Evolutionary conservation across 345 rosid genomes (phyloP), one percentile per base, ranked within the genome.

Genomic region (Abelmoschus esculentus): DNA sequence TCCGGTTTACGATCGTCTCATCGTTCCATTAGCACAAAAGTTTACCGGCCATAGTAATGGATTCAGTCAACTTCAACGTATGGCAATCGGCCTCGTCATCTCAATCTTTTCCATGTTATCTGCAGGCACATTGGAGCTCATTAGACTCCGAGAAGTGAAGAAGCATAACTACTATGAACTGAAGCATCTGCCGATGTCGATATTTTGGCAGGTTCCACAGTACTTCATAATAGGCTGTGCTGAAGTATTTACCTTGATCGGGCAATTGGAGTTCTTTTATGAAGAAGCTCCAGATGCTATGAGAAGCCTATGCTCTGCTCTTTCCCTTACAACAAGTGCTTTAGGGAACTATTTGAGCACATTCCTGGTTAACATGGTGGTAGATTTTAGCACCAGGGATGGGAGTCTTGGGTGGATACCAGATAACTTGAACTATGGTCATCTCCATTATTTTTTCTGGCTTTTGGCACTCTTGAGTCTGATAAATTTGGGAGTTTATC

Each of bases 201-300:
- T 75, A 15, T 75, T 61, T 61, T 52, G 74, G 61, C 76, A 74
- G 17, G 67, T 78, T 40, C 85, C 87, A 0, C 84, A 83, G 49
- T 81, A 83, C 69, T 71, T 83, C 61, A 80, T 80, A 38, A 49
- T 79, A 5, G 87, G 89, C 6, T 82, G 86, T 36, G 84, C 84
- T 0, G 87, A 86, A 75, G 87, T 81, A 55, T 83, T 85, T 67
- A 81, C 86, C 31, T 78, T 78, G 52, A 73, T 86, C 18, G 87
- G 84, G 1, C 83, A 79, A 49, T 67, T 81, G 52, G 85, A 83
- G 81, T 85, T 83, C 65, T 81, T 81, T 59, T 79, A 83, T 26
- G 81, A 82, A 22, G 81, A 82, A 29, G 83, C 83, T 26, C 87
- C 87, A 28, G 87, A 86, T 49, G 86, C 83, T 8, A 82, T 83